Percentiles rank a stretch among this genome's conserved stretches.
Conservation (phyloP, 371 early-diverging fungal species). For the Mucor irregularis region DNA sequence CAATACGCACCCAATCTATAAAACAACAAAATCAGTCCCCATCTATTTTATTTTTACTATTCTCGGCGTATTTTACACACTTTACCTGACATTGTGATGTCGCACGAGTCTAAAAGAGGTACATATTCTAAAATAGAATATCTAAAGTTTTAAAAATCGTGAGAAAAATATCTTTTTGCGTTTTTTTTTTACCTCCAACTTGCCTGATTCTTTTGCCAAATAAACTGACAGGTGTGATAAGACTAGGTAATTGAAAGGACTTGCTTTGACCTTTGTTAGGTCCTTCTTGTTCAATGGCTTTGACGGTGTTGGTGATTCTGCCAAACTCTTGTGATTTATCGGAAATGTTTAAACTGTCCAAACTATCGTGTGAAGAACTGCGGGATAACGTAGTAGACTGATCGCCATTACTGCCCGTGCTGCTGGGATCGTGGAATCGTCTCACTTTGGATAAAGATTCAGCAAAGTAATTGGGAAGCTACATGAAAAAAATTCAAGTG, state of each 20-base stretch:
- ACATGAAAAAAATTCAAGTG: not conserved
- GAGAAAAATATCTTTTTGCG: conserved; percentile 4
- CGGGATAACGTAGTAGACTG: conserved; percentile 19
- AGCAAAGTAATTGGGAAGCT: conserved; percentile 73
- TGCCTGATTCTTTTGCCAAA: conserved; percentile 91
- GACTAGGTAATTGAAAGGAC: conserved; percentile 56
- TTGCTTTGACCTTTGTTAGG: conserved; percentile 11
- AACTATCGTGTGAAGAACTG: conserved; percentile 28
- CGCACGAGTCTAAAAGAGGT: conserved; percentile 92
- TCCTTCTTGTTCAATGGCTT: conserved; percentile 21
- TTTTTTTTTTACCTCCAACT: not conserved
- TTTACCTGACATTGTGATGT: conserved; percentile 86
- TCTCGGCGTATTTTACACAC: not conserved
- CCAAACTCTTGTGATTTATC: conserved; percentile 25
- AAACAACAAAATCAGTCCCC: not conserved
- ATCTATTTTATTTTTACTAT: not conserved
- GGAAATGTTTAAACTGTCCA: conserved; percentile 19
- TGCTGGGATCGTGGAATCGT: conserved; percentile 87
- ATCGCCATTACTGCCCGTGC: not conserved
- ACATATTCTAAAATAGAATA: conserved; percentile 93
- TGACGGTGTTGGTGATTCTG: conserved; percentile 35
- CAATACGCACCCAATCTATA: conserved; percentile 93
- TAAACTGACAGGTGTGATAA: conserved; percentile 90
- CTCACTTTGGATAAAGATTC: conserved; percentile 71
- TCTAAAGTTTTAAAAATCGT: conserved; percentile 23